phyloP scores from a whole-genome alignment of 768 basidiomycete species.

The Suillus paluster region DNA sequence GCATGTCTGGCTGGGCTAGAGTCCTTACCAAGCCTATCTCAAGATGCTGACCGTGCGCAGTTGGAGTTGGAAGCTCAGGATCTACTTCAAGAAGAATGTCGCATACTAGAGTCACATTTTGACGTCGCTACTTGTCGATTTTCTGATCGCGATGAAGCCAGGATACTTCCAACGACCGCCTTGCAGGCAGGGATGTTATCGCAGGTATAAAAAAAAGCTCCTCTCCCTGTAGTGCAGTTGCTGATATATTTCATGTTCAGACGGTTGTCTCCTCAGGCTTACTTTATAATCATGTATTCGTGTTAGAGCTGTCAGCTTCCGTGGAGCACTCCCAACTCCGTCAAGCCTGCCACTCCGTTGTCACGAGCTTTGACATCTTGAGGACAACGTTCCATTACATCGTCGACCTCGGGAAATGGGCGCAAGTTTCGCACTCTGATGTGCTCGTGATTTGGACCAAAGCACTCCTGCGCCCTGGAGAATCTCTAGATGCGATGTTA shows the following conservation, averaged over 20 bases:
- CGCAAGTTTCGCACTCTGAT: conserved; percentile 32
- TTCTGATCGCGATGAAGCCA: conserved; percentile 34
- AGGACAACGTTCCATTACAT: conserved; percentile 54
- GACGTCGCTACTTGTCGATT: conserved; percentile 22
- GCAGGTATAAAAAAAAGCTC: conserved; percentile 38
- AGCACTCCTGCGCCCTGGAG: conserved; percentile 9
- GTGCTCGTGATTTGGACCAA: conserved; percentile 30
- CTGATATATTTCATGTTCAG: conserved; percentile 14
- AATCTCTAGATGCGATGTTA: conserved; percentile 15
- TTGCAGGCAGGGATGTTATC: conserved; percentile 56
- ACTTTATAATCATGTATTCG: conserved; percentile 38
- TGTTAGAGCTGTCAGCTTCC: conserved; percentile 21
- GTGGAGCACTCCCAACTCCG: conserved; percentile 34
- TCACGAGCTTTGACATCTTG: conserved; percentile 42
- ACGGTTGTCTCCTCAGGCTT: conserved; percentile 33
- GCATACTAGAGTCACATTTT: conserved; percentile 7
- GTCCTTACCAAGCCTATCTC: conserved; percentile 1
- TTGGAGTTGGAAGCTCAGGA: not conserved
- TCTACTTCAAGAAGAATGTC: conserved; percentile 14
- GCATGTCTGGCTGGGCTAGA: conserved; percentile 7
- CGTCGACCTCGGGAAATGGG: conserved; percentile 36
- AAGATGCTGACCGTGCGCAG: not conserved
- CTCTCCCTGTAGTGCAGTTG: not conserved
- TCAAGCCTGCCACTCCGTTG: conserved; percentile 41
- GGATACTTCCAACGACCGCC: conserved; percentile 45